Percentiles rank a stretch among this genome's conserved stretches.
These are phyloP conservation scores for Pseudoneurospora amorphoporcata DNA, from an alignment of 495 filamentous ascomycete genomes.

Conservation along the genomic window DNA sequence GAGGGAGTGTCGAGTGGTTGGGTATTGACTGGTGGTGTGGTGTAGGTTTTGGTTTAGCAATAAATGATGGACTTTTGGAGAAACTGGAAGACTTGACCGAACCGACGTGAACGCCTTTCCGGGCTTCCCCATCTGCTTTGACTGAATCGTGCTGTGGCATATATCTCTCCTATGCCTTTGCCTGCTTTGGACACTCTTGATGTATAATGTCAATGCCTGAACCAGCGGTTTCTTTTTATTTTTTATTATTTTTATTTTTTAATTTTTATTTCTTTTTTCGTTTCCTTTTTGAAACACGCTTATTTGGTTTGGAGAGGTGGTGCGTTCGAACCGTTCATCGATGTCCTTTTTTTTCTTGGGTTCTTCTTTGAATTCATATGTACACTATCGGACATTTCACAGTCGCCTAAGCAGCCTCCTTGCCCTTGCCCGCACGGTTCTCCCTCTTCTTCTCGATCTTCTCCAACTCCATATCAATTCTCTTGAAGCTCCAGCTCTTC, in stretches of 20 bases:
- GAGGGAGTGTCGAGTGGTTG: neutral
- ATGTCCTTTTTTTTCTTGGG: neutral
- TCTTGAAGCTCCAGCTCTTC: conserved; percentile 41
- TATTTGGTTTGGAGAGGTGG: neutral
- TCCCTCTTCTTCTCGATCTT: conserved; percentile 26
- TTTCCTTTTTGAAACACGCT: neutral
- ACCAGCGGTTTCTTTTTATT: neutral
- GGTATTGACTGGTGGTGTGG: neutral
- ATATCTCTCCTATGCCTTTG: neutral
- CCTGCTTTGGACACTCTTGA: neutral
- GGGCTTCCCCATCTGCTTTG: no score
- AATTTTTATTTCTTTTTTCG: no score
- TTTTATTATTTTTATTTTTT: neutral
- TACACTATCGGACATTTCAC: neutral
- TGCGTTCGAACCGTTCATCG: neutral
- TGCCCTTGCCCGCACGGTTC: conserved; percentile 9
- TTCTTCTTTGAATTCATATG: neutral
- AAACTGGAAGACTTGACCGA: no score
- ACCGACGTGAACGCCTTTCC: no score
- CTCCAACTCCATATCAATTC: conserved; percentile 37
- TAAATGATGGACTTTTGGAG: neutral
- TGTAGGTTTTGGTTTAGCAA: neutral
- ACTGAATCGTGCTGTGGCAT: no score
- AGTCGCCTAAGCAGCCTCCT: neutral
- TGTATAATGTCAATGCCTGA: neutral